Percentiles rank a stretch among this genome's conserved stretches.
Evolutionary conservation across 768 basidiomycete genomes (phyloP).

Genomic region (Tubosaeta sp.): DNA sequence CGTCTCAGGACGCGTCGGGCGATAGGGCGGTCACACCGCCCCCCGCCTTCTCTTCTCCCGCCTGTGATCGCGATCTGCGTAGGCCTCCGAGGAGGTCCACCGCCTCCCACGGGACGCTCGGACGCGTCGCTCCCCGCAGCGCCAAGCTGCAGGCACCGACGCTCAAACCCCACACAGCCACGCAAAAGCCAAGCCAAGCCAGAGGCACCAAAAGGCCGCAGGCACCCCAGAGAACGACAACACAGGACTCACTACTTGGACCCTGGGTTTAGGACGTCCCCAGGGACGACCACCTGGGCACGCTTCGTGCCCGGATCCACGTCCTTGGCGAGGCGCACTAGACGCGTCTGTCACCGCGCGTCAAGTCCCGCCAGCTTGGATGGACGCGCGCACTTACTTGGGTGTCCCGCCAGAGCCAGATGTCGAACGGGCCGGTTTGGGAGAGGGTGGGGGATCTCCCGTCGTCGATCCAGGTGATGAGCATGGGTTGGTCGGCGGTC

Average conservation of each 20-base stretch:
- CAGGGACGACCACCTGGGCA: conserved; percentile 28
- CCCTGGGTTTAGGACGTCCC: conserved; percentile 18
- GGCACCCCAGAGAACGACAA: not conserved
- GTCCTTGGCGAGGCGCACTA: conserved; percentile 41
- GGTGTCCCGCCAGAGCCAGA: conserved; percentile 44
- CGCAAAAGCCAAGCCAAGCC: no score
- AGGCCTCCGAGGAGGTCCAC: conserved; percentile 9
- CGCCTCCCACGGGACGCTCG: conserved; percentile 10
- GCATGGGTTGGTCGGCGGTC: conserved; percentile 38
- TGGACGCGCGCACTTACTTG: conserved; percentile 29
- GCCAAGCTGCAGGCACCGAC: not conserved
- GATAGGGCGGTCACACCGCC: not conserved
- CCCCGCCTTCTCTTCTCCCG: not conserved
- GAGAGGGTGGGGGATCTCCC: conserved; percentile 35
- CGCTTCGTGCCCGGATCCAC: conserved; percentile 35
- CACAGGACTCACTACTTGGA: conserved; percentile 31
- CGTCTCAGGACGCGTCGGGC: not conserved
- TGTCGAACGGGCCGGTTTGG: conserved; percentile 39
- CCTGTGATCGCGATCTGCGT: conserved; percentile 13
- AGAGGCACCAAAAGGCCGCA: no score
- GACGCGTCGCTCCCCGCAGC: not conserved
- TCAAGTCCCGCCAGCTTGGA: not conserved
- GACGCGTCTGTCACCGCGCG: conserved; percentile 30
- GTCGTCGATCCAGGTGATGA: conserved; percentile 52
- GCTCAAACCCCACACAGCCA: not conserved